Evolutionary conservation across 2,329 filamentous ascomycete genomes (phyloP), one percentile per base, ranked within the genome.

Genomic region (Colletotrichum abscissum): DNA sequence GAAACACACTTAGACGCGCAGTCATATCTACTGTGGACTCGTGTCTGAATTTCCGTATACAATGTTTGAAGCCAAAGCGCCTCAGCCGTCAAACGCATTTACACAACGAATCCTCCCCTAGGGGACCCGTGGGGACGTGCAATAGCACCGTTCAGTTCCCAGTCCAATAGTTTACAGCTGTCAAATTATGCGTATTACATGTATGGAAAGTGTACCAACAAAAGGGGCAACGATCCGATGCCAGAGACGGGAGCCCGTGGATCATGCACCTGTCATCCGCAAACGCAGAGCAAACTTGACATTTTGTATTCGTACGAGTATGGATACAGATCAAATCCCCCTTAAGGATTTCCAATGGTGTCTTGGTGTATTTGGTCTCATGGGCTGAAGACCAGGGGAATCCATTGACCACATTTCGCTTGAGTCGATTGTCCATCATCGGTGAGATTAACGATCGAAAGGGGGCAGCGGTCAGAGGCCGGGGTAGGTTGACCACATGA

Each of bases 361-460:
- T 42, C 38, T 42, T 42, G 38, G 38, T 42, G 38, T 6, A 42
- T 42, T 42, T 42, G 38, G 55, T 56, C 35, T 55, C 22, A 14
- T 54, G 57, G n/a, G 49, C 59, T 42, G 52, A 42, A 55, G 52
- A 16, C 58, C 52, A 30, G 19, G 38, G 24, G 24, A 57, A 52
- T 55, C 42, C 58, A 49, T 46, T 54, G 65, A 58, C 59, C 59
- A 42, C 54, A 73, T 73, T 57, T 73, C 70, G 70, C 70, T 70
- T 73, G 66, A 55, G 52, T 70, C 70, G 70, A 73, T 70, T 73
- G 66, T 46, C 42, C 66, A 69, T 60, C 67, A 38, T 46, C 60
- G 66, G 66, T 60, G 66, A 73, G 70, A 73, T 73, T 73, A 73
- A 73, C 66, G 70, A 73, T 63, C 70, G 28, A 62, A 73, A 73